phyloP scores from a whole-genome alignment of 345 rosid genomes.

The Euphorbia lathyris region DNA sequence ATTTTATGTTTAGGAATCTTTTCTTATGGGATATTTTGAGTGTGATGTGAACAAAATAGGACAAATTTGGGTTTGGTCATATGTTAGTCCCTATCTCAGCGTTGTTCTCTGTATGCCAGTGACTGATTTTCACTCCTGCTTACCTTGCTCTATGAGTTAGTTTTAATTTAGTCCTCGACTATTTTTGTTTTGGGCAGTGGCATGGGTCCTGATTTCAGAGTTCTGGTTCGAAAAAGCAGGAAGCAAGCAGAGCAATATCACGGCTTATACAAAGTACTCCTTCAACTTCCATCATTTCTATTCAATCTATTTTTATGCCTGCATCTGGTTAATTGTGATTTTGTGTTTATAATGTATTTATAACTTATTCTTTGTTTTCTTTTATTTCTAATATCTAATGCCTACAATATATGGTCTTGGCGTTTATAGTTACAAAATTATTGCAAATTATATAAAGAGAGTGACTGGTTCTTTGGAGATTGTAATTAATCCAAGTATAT shows the following conservation, averaged over 20 bases:
- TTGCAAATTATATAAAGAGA: not conserved
- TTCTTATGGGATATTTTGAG: not conserved
- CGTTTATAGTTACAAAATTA: not conserved
- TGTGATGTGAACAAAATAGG: not conserved
- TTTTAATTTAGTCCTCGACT: not conserved
- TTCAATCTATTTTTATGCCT: not conserved
- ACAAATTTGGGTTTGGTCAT: not conserved
- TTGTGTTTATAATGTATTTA: not conserved
- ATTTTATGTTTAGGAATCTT: not conserved
- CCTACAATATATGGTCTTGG: not conserved
- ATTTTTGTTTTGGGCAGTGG: conserved; percentile 51
- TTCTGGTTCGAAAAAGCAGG: conserved; percentile 90
- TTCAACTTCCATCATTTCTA: not conserved
- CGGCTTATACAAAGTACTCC: conserved; percentile 65
- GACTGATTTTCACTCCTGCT: not conserved
- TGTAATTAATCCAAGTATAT: not conserved
- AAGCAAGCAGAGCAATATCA: conserved; percentile 92
- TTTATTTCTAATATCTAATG: not conserved
- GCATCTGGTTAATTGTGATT: not conserved
- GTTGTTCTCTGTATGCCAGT: not conserved
- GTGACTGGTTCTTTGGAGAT: not conserved
- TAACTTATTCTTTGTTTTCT: not conserved
- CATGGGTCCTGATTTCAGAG: conserved; percentile 97
- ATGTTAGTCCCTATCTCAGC: not conserved
- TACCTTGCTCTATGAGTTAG: not conserved